Conservation (phyloP, 306 rosid species). For the Trichosanthes truncata region DNA sequence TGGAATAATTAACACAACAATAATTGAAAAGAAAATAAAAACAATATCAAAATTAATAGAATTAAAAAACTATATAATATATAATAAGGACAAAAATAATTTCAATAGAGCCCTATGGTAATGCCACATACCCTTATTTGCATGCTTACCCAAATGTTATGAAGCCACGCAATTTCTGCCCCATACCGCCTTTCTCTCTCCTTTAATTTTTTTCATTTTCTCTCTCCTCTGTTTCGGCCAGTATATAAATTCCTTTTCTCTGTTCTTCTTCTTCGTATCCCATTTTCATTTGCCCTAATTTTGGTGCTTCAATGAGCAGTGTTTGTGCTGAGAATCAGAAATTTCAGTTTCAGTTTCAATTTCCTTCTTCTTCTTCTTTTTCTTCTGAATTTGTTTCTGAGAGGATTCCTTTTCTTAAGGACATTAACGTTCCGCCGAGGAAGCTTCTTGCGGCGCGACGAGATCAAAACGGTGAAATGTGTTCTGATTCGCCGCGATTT, state of each 20-base stretch:
- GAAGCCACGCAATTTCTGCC: conserved; percentile 44
- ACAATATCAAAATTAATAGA: background rate
- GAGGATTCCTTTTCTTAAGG: conserved; percentile 19
- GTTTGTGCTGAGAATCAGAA: conserved; percentile 41
- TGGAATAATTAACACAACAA: background rate
- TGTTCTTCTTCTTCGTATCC: conserved; percentile 18
- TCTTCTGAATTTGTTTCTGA: conserved; percentile 10
- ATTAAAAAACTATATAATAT: background rate
- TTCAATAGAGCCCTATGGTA: background rate
- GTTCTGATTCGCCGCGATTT: conserved; percentile 25
- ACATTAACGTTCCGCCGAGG: conserved; percentile 56
- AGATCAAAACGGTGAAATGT: conserved; percentile 25
- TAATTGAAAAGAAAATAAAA: background rate
- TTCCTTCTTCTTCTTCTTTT: conserved; percentile 21
- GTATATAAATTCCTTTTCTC: conserved; percentile 28
- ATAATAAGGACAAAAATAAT: background rate
- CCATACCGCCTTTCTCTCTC: conserved; percentile 22
- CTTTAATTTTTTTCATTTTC: background rate
- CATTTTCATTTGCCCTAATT: background rate
- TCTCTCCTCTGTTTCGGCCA: conserved; percentile 4
- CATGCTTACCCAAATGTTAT: conserved; percentile 62
- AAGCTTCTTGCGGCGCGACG: conserved; percentile 35
- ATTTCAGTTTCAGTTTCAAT: conserved; percentile 21
- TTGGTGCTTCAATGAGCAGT: conserved; percentile 21
- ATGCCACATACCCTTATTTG: conserved; percentile 69